Evolutionary conservation across 192 early-diverging fungal genomes (phyloP).

Genomic region (Dissophora ornata): DNA sequence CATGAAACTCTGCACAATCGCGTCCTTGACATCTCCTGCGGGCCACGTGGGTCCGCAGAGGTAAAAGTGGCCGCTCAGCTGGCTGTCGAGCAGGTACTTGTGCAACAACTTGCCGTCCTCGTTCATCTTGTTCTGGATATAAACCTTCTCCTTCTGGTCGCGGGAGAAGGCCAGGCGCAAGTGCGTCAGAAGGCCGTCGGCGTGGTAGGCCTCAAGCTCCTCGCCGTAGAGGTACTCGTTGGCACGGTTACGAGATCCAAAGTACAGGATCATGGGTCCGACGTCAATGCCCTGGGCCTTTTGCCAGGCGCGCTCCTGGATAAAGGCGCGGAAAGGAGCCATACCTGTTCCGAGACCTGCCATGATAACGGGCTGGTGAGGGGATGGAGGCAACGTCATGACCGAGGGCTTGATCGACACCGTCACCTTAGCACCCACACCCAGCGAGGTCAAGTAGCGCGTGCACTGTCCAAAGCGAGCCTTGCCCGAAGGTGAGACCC

Average conservation of each 20-base stretch:
- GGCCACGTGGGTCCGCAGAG: constrained; percentile 99
- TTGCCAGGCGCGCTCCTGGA: constrained; percentile 90
- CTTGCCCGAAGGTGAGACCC: constrained; percentile 76
- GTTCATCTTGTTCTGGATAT: constrained; percentile 96
- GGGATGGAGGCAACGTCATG: constrained; percentile 91
- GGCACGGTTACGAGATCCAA: constrained; percentile 93
- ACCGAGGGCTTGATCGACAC: constrained; percentile 96
- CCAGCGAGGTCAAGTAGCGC: constrained; percentile 80
- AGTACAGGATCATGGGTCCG: constrained; percentile 96
- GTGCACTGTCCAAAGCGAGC: constrained; percentile 90
- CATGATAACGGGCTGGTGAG: constrained; percentile 92
- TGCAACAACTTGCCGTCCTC: constrained; percentile 82
- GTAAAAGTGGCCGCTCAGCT: constrained; percentile 85
- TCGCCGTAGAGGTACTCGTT: constrained; percentile 98
- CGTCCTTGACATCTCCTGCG: constrained; percentile 93
- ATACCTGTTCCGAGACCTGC: constrained; percentile 97
- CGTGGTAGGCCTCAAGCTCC: constrained; percentile 94
- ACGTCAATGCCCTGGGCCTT: constrained; percentile 81
- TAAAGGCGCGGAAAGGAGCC: constrained; percentile 98
- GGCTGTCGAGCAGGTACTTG: constrained; percentile 76
- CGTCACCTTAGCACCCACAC: constrained; percentile 75
- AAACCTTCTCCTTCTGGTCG: constrained; percentile 93
- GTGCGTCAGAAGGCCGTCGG: constrained; percentile 89
- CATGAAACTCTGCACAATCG: constrained; percentile 83
- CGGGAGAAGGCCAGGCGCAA: constrained; percentile 94